Evolutionary conservation across 495 filamentous ascomycete species (phyloP), one percentile per base, ranked within the genome.

Genomic region (Tetracladium setigerum): DNA sequence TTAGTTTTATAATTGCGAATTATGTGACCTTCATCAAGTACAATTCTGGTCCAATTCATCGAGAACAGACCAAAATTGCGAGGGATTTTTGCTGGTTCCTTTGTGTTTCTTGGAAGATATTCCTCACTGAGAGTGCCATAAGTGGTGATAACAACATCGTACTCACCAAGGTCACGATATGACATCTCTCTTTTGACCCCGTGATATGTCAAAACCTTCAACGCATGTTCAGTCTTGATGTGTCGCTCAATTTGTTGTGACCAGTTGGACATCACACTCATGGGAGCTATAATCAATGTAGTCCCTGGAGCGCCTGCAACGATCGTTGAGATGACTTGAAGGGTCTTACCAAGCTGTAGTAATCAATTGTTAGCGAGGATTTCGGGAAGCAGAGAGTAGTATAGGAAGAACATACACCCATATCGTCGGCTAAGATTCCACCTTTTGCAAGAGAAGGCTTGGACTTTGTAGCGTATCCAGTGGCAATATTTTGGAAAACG

Each of bases 231-330:
- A 5, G 69, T 57, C 14, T 74, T 67, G 11, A 90, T 74, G 55
- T 96, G 90, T 30, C 79, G 76, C 42, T 79, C 63, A 22, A 92
- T 88, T 62, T 95, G 89, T 30, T 81, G 78, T 46, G 74, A 79
- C 90, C 90, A 96, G 55, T 96, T 95, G 56, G 83, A 90, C 85
- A 96, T 92, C 8, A 95, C 87, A 40, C 82, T 81, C 0, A 94
- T 77, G 0, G 90, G 90, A 2, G 87, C 79, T 30, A 95, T 71
- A 49, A 96, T 92, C 24, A 96, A 68, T 4, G 89, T 92, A 16
- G 74, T 70, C 12, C 76, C 78, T 15, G 70, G 60, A 4, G 71
- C 74, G 13, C 65, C 70, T 6, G 82, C 75, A 51, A 89, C 63
- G 35, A 96, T 84, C 24, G 95, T 59, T 42, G 86, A 83, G 47